Base-by-base conservation (phyloP, 257 asterid species). In the Phtheirospermum japonicum region DNA sequence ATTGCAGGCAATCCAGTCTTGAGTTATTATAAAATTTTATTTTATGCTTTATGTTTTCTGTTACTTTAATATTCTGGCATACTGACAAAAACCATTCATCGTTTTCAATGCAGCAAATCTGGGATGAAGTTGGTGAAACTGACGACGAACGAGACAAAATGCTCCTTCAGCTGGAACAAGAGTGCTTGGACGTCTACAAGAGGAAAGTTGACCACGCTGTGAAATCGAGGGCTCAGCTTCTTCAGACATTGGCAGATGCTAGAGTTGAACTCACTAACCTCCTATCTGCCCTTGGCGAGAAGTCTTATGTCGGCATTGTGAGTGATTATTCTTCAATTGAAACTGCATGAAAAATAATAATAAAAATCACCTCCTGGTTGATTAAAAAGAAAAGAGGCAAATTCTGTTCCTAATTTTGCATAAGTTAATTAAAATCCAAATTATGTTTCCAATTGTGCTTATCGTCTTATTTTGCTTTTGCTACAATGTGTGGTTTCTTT, bases 101-200 rank as follows among this genome's bases (percentile, higher is more conserved):
- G 40, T 55, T 66, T 50, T 58, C 8, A 17, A 52, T 82, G 83
- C 84, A 90, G 97, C 81, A 82, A 82, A 85, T 90, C 7, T 90
- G 97, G 97, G 97, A 90, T 73, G 97, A 90, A 71, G 97, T 90
- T 40, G 97, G 97, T 32, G 96, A 87, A 76, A 84, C 75, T 59
- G 96, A 87, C 14, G 95, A 90, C 9, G 97, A 85, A 52, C 78
- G 97, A 49, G 97, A 90, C 73, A 80, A 65, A 80, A 80, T 87
- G 87, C 90, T 87, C 72, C 87, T 87, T 76, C 97, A 87, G 77
- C 63, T 90, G 52, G 96, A 90, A 75, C 93, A 87, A 53, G 97
- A 90, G 56, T 90, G 97, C 80, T 74, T 90, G 87, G 93, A 90
- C 75, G 97, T 90, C 9, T 90, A 90, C 85, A 79, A 72, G 84